These are phyloP conservation scores for Fusarium sp. DNA, from an alignment of 2,329 filamentous ascomycete genomes.

Conservation along the genomic window DNA sequence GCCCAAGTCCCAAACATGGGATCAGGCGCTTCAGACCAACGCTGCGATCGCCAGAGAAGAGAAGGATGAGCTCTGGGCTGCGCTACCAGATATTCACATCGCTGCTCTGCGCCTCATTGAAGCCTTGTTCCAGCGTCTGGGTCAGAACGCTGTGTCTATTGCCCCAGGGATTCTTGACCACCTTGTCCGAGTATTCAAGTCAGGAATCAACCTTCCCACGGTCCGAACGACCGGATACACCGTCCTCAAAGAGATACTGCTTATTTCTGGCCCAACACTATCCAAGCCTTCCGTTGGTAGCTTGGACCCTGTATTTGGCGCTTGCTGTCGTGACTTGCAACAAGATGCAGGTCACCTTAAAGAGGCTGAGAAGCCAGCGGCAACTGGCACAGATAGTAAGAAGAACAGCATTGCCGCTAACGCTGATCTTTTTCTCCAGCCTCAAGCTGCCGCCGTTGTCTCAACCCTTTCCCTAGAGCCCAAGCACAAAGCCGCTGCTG, in stretches of 20 bases:
- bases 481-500: conserved; percentile 66
- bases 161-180: conserved; percentile 76
- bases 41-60: conserved; percentile 82
- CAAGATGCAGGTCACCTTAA: conserved; percentile 61
- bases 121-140: conserved; percentile 67
- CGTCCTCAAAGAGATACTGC: conserved; percentile 67
- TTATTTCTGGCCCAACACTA: conserved; percentile 72
- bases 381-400: conserved; percentile 46
- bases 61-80: conserved; percentile 79
- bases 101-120: conserved; percentile 73
- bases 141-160: conserved; percentile 66
- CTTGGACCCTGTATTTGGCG: conserved; percentile 69
- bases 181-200: conserved; percentile 74
- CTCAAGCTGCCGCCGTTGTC: conserved; percentile 48
- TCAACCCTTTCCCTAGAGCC: conserved; percentile 51
- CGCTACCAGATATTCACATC: conserved; percentile 78
- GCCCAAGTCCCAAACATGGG: conserved; percentile 57
- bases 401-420: conserved; percentile 65
- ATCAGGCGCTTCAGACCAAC: conserved; percentile 71
- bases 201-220: conserved; percentile 60
- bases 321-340: conserved; percentile 80
- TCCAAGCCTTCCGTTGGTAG: conserved; percentile 72
- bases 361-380: conserved; percentile 47
- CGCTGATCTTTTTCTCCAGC: conserved; percentile 75
- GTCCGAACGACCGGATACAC: conserved; percentile 71